Evolutionary conservation across 192 early-diverging fungal genomes (phyloP).

Genomic region (Rhizoclosmatium globosum): DNA sequence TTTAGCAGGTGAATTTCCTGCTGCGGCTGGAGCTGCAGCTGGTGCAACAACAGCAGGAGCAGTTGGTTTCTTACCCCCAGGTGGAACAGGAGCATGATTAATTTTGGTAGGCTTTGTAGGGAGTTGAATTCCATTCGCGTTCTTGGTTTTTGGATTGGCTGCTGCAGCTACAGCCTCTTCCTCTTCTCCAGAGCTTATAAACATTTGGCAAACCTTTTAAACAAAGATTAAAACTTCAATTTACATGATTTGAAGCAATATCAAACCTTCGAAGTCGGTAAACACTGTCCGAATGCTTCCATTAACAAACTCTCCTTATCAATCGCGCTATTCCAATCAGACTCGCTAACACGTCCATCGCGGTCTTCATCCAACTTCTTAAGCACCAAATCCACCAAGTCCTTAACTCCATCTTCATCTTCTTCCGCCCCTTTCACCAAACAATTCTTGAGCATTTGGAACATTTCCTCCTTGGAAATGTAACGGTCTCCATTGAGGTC

Average conservation of each 20-base stretch:
- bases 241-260: background rate
- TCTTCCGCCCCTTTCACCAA: constrained; percentile 64
- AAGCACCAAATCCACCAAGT: constrained; percentile 65
- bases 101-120: constrained; percentile 17
- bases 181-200: constrained; percentile 17
- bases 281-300: constrained; percentile 69
- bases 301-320: constrained; percentile 63
- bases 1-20: background rate
- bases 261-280: constrained; percentile 52
- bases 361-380: constrained; percentile 69
- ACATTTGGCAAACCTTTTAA: background rate
- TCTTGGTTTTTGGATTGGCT: background rate
- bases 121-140: constrained; percentile 7
- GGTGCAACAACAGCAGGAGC: background rate
- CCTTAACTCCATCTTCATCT: constrained; percentile 72
- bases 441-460: constrained; percentile 68
- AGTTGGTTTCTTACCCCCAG: no score
- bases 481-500: constrained; percentile 70
- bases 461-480: constrained; percentile 74
- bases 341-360: constrained; percentile 64
- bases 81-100: background rate
- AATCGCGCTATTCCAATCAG: constrained; percentile 65
- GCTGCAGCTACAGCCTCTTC: constrained; percentile 4
- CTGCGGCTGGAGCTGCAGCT: background rate
- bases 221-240: background rate